Evolutionary conservation across 225 moss, liverwort and hornwort genomes (phyloP).

Genomic region (Takakia lepidozioides): DNA sequence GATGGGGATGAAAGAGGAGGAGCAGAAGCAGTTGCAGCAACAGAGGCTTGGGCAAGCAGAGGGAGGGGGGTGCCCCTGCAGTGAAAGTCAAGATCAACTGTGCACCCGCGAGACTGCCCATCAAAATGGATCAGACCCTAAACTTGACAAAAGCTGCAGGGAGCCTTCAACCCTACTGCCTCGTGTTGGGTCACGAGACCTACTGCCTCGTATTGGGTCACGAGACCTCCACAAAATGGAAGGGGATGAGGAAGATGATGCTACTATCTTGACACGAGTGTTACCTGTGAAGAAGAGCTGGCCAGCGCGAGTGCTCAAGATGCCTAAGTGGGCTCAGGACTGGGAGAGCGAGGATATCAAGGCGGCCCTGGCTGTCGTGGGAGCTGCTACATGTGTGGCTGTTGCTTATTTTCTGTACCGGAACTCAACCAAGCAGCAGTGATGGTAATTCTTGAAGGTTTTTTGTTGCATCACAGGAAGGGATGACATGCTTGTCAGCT

Average conservation of each 20-base stretch:
- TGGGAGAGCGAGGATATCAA: conserved; percentile 82
- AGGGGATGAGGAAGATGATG: conserved; percentile 39
- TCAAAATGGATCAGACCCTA: conserved; percentile 32
- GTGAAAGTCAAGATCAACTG: conserved; percentile 7
- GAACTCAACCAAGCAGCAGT: not conserved
- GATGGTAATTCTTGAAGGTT: too few relatives aligned
- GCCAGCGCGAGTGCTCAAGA: conserved; percentile 36
- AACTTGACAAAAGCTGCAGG: conserved; percentile 3
- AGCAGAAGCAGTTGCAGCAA: conserved; percentile 64
- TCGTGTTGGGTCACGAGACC: conserved; percentile 41
- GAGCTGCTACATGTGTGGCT: conserved; percentile 53
- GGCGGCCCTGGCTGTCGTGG: conserved; percentile 54
- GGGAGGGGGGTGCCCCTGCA: conserved; percentile 16
- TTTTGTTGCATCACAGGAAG: too few relatives aligned
- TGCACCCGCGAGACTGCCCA: conserved; percentile 8
- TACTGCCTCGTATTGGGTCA: conserved; percentile 61
- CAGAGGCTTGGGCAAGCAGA: conserved; percentile 28
- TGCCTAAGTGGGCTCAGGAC: conserved; percentile 58
- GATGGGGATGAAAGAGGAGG: conserved; percentile 80
- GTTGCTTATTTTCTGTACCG: conserved; percentile 47
- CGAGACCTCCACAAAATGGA: conserved; percentile 54
- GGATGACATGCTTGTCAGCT: too few relatives aligned
- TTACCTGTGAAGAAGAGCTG: conserved; percentile 29
- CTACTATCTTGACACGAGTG: conserved; percentile 24
- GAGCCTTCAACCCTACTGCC: conserved; percentile 41